These are phyloP conservation scores for Penicillium sp. DNA, from an alignment of 2,329 filamentous ascomycete species.

Conservation along the genomic window DNA sequence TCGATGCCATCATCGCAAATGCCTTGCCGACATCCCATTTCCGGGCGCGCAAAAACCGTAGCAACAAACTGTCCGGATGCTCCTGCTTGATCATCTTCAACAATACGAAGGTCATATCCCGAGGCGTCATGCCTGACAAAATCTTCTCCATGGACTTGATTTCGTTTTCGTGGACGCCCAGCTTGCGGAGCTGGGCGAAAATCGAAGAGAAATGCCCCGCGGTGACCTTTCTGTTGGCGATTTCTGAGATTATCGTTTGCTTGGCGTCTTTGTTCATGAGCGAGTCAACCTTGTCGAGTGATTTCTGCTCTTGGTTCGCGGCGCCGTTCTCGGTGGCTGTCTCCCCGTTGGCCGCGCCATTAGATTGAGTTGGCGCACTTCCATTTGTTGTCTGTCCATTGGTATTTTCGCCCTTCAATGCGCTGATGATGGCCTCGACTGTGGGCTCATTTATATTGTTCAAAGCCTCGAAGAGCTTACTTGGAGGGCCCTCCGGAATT, in stretches of 20 bases:
- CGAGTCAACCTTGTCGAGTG: constrained; percentile 18
- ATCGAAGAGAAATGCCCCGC: constrained; percentile 18
- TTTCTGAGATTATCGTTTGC: constrained; percentile 15
- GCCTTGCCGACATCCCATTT: constrained; percentile 93
- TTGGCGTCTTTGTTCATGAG: constrained; percentile 19
- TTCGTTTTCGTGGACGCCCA: constrained; percentile 17
- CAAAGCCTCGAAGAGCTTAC: constrained; percentile 20
- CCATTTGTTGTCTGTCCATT: background rate
- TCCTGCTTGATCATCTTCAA: constrained; percentile 93
- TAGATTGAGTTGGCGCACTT: background rate
- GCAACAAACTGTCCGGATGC: constrained; percentile 74
- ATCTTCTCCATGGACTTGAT: constrained; percentile 19
- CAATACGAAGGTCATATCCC: constrained; percentile 71
- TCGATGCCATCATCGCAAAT: constrained; percentile 82
- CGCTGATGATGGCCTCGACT: constrained; percentile 20
- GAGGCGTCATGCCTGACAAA: constrained; percentile 67
- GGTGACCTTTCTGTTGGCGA: constrained; percentile 17
- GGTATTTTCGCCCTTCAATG: constrained; percentile 11
- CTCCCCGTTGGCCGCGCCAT: background rate
- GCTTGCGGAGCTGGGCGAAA: constrained; percentile 18
- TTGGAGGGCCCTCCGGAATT: constrained; percentile 16
- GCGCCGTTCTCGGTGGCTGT: background rate
- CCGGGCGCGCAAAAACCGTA: constrained; percentile 73
- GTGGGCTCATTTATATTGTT: constrained; percentile 22
- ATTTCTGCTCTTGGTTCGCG: constrained; percentile 8